Base-by-base conservation (phyloP, 139 green algal species). In the Chlamydomonas schloesseri region DNA sequence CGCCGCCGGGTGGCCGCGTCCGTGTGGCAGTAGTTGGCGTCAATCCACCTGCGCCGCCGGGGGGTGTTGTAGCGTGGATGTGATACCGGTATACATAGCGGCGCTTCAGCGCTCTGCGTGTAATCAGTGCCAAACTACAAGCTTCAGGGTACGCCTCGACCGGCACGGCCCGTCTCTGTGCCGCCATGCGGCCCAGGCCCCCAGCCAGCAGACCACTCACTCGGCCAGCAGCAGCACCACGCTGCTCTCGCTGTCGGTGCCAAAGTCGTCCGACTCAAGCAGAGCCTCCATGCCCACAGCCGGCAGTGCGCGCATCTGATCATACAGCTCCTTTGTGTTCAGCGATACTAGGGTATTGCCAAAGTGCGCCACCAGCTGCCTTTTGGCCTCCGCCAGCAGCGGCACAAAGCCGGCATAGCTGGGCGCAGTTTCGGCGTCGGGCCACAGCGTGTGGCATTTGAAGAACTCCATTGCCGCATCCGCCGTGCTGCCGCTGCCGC, bases 221-320 rank as follows among this genome's bases (percentile, higher is more conserved):
- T 64, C 20, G 8, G 60, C 77, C 29, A 83, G 36, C 37, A 83
- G 26, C 42, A 73, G n/a, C 36, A 83, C 33, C 18, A 83, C 11
- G n/a, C 62, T 83, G 62, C 60, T 50, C 42, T 83, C 77, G 37
- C 15, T 64, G 77, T 83, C 77, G 28, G 77, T 62, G 29, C 62
- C 62, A 2, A 73, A 64, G 62, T 73, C 62, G 62, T 83, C 77
- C 0, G 62, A 73, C 18, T 73, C 62, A 3, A 83, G 77, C 37
- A 83, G 64, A 37, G 29, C 77, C 77, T 83, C 77, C 77, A 83
- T 8, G 21, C 60, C 62, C 64, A 46, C 46, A 2, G 62, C 60
- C 10, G 77, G 77, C 29, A 83, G 60, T 1, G 50, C 13, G 10
- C 73, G 64, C 28, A 83, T n/a, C 28, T 73, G 62, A 3, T 47